Conservation (phyloP, 371 early-diverging fungal genomes). For the Lichtheimia ramosa region DNA sequence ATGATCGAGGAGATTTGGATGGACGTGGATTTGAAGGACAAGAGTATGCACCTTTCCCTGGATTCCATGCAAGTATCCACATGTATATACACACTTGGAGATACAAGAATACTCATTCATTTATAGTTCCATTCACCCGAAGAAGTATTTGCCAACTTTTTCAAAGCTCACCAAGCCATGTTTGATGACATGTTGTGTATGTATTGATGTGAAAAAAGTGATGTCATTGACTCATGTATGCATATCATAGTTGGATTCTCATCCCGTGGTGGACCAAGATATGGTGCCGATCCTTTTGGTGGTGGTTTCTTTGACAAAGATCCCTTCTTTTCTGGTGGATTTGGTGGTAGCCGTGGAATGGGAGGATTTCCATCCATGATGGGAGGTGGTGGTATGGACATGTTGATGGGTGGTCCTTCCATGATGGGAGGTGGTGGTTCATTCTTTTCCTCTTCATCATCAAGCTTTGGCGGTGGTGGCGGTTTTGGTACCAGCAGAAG, state of each 20-base stretch:
- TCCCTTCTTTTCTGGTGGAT: not conserved
- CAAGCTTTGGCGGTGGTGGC: slow-evolving; percentile 1
- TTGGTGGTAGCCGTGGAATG: not conserved
- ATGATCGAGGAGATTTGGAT: slow-evolving; percentile 18
- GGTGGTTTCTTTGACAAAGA: not conserved
- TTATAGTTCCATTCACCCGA: slow-evolving; percentile 49
- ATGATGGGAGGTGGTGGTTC: slow-evolving; percentile 1
- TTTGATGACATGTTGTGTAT: slow-evolving; percentile 6
- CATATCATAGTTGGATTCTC: too few relatives aligned
- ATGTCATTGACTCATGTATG: too few relatives aligned
- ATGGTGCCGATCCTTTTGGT: too few relatives aligned
- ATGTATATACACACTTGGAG: not conserved
- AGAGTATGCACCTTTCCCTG: slow-evolving; percentile 25
- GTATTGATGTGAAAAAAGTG: not conserved
- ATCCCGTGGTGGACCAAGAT: too few relatives aligned
- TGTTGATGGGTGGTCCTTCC: slow-evolving; percentile 4
- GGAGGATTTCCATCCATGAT: slow-evolving; percentile 3
- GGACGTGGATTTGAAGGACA: not conserved
- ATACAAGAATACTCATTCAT: not conserved
- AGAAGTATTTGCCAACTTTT: slow-evolving; percentile 51
- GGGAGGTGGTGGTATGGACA: not conserved
- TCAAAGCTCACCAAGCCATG: slow-evolving; percentile 15
- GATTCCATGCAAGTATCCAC: slow-evolving; percentile 26
- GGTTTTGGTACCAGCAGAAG: slow-evolving; percentile 2
- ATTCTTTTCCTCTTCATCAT: not conserved